phyloP scores from a whole-genome alignment of 192 early-diverging fungal species.

The Coemansia sp. region DNA sequence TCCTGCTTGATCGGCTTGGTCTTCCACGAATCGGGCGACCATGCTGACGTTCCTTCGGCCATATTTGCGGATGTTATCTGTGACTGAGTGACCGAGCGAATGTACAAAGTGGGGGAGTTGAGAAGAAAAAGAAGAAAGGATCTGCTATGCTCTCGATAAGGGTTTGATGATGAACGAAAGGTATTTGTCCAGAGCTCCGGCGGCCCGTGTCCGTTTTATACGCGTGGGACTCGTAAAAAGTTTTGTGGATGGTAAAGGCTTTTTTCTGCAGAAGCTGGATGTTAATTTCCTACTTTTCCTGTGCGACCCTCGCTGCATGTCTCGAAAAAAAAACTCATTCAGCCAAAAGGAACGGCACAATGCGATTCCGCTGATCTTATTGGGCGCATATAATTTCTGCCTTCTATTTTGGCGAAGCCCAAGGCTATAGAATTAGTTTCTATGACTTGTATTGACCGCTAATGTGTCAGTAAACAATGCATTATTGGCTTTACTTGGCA shows the following conservation, averaged over 20 bases:
- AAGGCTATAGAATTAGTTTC: background rate
- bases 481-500: background rate
- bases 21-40: constrained; percentile 72
- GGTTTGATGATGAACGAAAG: no score
- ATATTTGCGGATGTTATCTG: constrained; percentile 13
- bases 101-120: background rate
- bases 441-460: constrained; percentile 7
- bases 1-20: constrained; percentile 81
- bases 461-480: constrained; percentile 6
- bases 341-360: no score
- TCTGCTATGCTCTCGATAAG: background rate
- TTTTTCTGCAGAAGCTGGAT: no score
- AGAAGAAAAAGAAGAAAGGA: background rate
- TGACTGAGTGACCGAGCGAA: background rate
- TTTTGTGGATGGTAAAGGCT: no score
- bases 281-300: no score
- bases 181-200: background rate
- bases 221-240: background rate
- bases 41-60: constrained; percentile 22
- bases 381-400: no score
- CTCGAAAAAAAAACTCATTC: no score
- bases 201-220: constrained; percentile 3
- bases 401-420: background rate
- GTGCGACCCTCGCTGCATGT: no score
- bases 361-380: no score